Conservation (phyloP, 495 filamentous ascomycete species). For the Xylaria scruposa region DNA sequence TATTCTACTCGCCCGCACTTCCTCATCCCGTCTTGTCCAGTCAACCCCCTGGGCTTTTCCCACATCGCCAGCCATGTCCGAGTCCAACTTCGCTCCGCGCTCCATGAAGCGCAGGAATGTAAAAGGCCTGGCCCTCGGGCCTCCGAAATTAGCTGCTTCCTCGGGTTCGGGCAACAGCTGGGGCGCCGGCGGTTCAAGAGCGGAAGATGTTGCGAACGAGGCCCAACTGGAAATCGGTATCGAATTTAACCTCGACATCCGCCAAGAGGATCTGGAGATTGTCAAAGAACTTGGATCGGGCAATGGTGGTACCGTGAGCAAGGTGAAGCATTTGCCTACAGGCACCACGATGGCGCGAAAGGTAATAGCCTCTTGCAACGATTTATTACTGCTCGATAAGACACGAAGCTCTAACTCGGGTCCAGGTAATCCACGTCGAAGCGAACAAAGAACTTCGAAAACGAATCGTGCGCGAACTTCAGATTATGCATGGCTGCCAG, state of each 20-base stretch:
- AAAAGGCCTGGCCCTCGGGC: constrained; percentile 84
- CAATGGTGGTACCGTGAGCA: constrained; percentile 97
- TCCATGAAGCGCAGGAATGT: constrained; percentile 98
- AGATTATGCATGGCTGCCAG: constrained; percentile 98
- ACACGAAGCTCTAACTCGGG: constrained; percentile 10
- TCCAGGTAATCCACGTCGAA: constrained; percentile 94
- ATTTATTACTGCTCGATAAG: not conserved
- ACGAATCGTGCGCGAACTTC: constrained; percentile 92
- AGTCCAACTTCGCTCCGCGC: constrained; percentile 77
- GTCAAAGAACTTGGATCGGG: constrained; percentile 94
- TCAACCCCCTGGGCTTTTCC: constrained; percentile 17
- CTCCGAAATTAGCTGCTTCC: constrained; percentile 56
- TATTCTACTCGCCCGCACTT: constrained; percentile 4
- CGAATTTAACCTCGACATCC: constrained; percentile 91
- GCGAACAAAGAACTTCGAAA: constrained; percentile 95
- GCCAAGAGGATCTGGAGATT: constrained; percentile 89
- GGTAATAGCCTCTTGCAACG: constrained; percentile 55
- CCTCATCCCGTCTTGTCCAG: constrained; percentile 15
- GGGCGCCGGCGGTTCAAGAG: constrained; percentile 55
- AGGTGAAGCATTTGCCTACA: constrained; percentile 93
- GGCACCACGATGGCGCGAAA: constrained; percentile 97
- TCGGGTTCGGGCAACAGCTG: constrained; percentile 57
- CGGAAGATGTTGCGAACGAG: constrained; percentile 65
- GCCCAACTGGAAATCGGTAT: constrained; percentile 92
- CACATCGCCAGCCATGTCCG: constrained; percentile 68